Conservation (phyloP, 192 early-diverging fungal genomes). For the Linnemannia elongata region DNA sequence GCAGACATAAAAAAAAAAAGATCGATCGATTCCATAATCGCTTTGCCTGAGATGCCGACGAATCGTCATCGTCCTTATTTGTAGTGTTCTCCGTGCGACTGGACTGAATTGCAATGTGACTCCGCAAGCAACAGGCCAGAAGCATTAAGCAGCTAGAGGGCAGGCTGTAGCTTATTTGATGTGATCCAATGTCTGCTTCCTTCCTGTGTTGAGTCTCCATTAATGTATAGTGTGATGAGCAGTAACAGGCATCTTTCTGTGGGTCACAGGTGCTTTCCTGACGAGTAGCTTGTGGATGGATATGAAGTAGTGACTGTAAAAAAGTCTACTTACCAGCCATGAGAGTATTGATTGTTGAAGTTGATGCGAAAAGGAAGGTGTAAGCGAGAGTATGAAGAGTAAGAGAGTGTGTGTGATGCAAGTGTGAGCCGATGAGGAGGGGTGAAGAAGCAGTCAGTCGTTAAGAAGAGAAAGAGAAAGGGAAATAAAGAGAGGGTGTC, state of each 20-base stretch:
- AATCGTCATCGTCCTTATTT: slow-evolving; percentile 1
- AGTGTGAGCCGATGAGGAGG: background rate
- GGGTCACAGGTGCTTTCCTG: too few species aligned
- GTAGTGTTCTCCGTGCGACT: background rate
- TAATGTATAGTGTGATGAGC: background rate
- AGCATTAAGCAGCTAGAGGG: too few species aligned
- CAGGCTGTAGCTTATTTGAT: background rate
- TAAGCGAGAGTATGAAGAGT: background rate
- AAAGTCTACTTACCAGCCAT: slow-evolving; percentile 31
- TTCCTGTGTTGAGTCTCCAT: background rate
- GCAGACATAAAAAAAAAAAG: background rate
- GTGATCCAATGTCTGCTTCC: background rate
- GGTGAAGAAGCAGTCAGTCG: background rate
- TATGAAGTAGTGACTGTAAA: background rate
- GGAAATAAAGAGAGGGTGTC: background rate
- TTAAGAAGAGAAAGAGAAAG: background rate
- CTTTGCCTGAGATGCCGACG: background rate
- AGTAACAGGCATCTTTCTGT: background rate
- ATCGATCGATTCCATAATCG: background rate
- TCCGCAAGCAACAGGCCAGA: background rate
- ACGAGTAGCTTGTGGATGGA: background rate
- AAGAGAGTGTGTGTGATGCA: background rate
- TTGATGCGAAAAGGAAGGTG: background rate
- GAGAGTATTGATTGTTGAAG: background rate
- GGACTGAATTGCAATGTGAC: background rate